phyloP scores from a whole-genome alignment of 2,329 filamentous ascomycete species.

The Beauveria brongniartii region DNA sequence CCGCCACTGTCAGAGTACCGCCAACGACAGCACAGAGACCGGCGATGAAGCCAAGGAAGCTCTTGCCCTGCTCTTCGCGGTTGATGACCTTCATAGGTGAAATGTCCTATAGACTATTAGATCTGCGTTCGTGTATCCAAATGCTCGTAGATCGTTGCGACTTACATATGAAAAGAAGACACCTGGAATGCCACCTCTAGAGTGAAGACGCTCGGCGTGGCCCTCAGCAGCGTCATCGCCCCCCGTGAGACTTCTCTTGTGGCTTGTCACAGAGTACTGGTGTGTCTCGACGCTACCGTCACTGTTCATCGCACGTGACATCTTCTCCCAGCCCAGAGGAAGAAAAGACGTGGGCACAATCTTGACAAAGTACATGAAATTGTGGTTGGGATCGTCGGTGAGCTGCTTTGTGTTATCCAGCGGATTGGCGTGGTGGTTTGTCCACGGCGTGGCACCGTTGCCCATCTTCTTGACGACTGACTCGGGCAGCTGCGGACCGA shows the following conservation, averaged over 20 bases:
- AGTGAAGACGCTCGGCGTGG: slow-evolving; percentile 86
- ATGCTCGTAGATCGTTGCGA: slow-evolving; percentile 16
- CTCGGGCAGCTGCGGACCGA: slow-evolving; percentile 84
- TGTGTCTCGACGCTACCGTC: slow-evolving; percentile 91
- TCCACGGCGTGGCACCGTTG: slow-evolving; percentile 53
- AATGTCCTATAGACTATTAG: slow-evolving; percentile 59
- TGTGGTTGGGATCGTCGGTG: slow-evolving; percentile 76
- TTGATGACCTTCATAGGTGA: slow-evolving; percentile 99
- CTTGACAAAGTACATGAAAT: slow-evolving; percentile 99
- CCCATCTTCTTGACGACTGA: slow-evolving; percentile 54
- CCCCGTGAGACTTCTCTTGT: slow-evolving; percentile 79
- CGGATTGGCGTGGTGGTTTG: slow-evolving; percentile 86
- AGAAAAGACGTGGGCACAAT: slow-evolving; percentile 95
- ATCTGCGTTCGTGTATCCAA: neutral
- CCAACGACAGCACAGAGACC: slow-evolving; percentile 92
- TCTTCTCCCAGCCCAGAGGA: slow-evolving; percentile 78
- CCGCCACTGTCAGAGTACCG: slow-evolving; percentile 90
- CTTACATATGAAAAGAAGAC: slow-evolving; percentile 97
- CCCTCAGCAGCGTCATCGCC: slow-evolving; percentile 80
- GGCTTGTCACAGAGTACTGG: slow-evolving; percentile 96
- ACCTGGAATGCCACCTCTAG: slow-evolving; percentile 84
- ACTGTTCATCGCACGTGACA: slow-evolving; percentile 42
- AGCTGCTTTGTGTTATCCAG: slow-evolving; percentile 72
- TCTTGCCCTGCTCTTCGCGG: slow-evolving; percentile 81
- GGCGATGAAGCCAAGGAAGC: slow-evolving; percentile 84